A percentile compares a stretch with the other conserved stretches of the same genome.
phyloP scores from a whole-genome alignment of 192 early-diverging fungal species.

The Backusella parvicylindrica region DNA sequence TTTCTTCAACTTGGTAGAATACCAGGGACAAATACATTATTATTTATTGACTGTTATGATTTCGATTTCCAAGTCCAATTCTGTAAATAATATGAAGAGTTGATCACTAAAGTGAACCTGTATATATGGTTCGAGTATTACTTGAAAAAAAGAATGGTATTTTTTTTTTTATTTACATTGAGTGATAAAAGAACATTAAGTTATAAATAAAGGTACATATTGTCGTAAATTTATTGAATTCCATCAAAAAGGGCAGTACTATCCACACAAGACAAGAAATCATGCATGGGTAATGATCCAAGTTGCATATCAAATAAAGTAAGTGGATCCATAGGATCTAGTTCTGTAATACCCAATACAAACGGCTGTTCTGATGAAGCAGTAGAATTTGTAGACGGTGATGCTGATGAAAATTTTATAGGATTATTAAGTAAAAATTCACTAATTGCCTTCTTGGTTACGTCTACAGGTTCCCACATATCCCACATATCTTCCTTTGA shows the following conservation, averaged over 20 bases:
- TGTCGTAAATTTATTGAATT: background rate
- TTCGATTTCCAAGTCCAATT: no score
- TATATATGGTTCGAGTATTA: background rate
- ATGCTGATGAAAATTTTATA: background rate
- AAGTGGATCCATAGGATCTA: background rate
- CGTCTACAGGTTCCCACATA: background rate
- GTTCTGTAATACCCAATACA: background rate
- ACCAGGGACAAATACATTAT: background rate
- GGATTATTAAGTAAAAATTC: background rate
- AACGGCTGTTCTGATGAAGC: background rate
- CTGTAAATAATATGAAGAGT: no score
- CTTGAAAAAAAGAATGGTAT: background rate
- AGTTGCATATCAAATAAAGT: background rate
- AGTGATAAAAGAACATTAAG: background rate
- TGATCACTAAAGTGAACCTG: background rate
- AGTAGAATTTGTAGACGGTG: background rate
- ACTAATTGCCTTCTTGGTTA: background rate
- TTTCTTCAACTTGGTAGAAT: background rate
- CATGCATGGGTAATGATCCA: background rate
- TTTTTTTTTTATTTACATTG: constrained; percentile 1
- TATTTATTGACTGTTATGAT: background rate
- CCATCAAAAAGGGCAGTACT: background rate
- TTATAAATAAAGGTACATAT: background rate
- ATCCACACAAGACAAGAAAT: background rate
- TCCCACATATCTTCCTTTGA: background rate